Base-by-base conservation (phyloP, 2,329 filamentous ascomycete genomes). In the Trichophyton schoenleinii region DNA sequence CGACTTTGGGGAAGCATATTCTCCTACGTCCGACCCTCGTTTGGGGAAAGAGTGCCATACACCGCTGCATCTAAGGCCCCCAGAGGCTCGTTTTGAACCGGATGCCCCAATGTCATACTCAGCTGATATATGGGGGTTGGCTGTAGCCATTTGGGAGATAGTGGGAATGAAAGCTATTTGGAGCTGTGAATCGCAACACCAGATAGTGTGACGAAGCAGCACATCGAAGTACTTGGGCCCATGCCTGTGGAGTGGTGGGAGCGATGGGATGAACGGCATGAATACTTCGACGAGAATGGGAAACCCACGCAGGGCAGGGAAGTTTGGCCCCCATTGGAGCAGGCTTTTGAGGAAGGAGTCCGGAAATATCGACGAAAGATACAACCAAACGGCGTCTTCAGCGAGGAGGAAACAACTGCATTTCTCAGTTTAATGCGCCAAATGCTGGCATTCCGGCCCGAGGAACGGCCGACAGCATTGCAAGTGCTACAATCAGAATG, bases 1-100 rank as follows among this genome's bases (percentile, higher is more conserved):
- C 60, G 70, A 72, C 61, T 72, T 71, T 66, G 70, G 70, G 8
- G 69, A 72, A 53, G 67, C 70, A 18, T 72, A 70, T 63, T 41
- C 64, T 1, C 68, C 70, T 18, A 62, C 53, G 15, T 63, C 55
- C 22, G 64, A 69, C 0, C 1, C 42, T 53, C 68, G 69, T 31
- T 63, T 57, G 7, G 68, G 70, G 5, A 58, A 67, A 58, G 64
- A 66, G 22, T 66, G 67, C 59, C 61, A 68, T 28, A 69, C 64
- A 0, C 68, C 68, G 9, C 59, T 63, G 2, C 61, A 63, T 0
- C 59, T 65, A 3, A 63, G 64, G 34, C 59, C 68, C 3, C 69
- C 68, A 57, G 69, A 71, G 63, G 65, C 66, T 22, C 57, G 57
- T 36, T 70, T 71, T 58, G 64, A 69, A 59, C 57, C 65, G 7